phyloP scores from a whole-genome alignment of 768 basidiomycete genomes.

The Terana coerulea region DNA sequence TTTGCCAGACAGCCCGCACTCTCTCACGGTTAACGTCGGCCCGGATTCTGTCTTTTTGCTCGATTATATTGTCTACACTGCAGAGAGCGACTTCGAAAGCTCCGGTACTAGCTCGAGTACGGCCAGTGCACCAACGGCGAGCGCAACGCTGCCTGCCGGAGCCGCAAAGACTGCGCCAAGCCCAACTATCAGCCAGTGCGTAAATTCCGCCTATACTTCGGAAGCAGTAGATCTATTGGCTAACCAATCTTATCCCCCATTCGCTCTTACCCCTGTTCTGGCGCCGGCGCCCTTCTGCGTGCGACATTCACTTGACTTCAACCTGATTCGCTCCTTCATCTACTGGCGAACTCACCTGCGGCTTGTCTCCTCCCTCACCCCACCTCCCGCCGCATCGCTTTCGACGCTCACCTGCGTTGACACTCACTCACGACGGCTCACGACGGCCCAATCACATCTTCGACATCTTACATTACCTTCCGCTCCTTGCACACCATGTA shows the following conservation, averaged over 20 bases:
- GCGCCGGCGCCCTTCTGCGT: conserved; percentile 10
- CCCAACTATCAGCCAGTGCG: conserved; percentile 30
- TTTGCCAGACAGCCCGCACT: conserved; percentile 37
- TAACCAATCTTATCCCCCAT: conserved; percentile 25
- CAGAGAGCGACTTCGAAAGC: conserved; percentile 12
- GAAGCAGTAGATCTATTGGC: conserved; percentile 20
- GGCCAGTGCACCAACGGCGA: conserved; percentile 11
- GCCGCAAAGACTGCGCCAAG: conserved; percentile 21
- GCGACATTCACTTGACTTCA: conserved; percentile 16
- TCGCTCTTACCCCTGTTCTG: conserved; percentile 18
- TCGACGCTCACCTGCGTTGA: not conserved
- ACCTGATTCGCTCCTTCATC: conserved; percentile 23
- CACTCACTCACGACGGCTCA: conserved; percentile 1
- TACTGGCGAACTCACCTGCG: conserved; percentile 15
- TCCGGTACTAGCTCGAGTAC: conserved; percentile 13
- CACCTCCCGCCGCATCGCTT: conserved; percentile 11
- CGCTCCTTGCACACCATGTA: conserved; percentile 7
- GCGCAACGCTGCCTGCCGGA: conserved; percentile 17
- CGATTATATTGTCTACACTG: conserved; percentile 43
- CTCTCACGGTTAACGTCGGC: conserved; percentile 40
- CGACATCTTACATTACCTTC: not conserved
- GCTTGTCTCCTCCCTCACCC: conserved; percentile 13
- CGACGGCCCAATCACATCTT: not conserved
- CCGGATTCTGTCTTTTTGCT: conserved; percentile 45
- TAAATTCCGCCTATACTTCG: conserved; percentile 32